Evolutionary conservation across 2,329 filamentous ascomycete genomes (phyloP).

Genomic region (Clarireedia monteithiana): DNA sequence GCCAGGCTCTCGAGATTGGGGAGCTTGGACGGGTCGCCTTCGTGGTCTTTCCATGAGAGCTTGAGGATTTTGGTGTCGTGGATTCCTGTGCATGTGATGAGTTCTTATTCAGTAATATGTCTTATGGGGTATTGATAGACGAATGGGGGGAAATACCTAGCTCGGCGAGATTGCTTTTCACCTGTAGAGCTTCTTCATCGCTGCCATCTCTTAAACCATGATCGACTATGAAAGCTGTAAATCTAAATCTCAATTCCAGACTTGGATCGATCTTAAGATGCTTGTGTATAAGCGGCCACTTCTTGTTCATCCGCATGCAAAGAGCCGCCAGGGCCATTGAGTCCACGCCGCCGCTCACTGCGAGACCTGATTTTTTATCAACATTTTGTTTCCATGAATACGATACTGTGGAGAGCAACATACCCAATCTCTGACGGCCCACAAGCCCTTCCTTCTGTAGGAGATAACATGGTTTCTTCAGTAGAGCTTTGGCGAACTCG

Average conservation of each 20-base stretch:
- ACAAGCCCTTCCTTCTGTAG: background rate
- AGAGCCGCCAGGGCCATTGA: slow-evolving; percentile 92
- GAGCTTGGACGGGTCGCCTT: slow-evolving; percentile 34
- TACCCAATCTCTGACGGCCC: background rate
- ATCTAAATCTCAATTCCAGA: slow-evolving; percentile 23
- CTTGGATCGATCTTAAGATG: slow-evolving; percentile 1
- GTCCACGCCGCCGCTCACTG: slow-evolving; percentile 87
- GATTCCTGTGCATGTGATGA: slow-evolving; percentile 19
- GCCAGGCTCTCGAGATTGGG: slow-evolving; percentile 72
- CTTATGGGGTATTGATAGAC: background rate
- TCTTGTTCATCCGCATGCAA: slow-evolving; percentile 40
- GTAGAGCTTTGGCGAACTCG: slow-evolving; percentile 17
- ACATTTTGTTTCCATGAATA: background rate
- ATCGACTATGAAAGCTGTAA: slow-evolving; percentile 46
- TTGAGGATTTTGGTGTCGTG: slow-evolving; percentile 21
- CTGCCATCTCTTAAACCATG: slow-evolving; percentile 49
- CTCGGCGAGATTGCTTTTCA: slow-evolving; percentile 30
- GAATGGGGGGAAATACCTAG: slow-evolving; percentile 14
- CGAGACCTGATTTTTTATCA: slow-evolving; percentile 47
- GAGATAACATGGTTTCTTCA: slow-evolving; percentile 9
- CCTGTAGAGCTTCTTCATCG: slow-evolving; percentile 41
- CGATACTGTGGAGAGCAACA: background rate
- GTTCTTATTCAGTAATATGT: background rate
- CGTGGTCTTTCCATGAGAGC: slow-evolving; percentile 43
- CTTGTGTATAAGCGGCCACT: background rate